Conservation (phyloP, 1,284 basidiomycete species). For the Sporisorium graminicola region DNA sequence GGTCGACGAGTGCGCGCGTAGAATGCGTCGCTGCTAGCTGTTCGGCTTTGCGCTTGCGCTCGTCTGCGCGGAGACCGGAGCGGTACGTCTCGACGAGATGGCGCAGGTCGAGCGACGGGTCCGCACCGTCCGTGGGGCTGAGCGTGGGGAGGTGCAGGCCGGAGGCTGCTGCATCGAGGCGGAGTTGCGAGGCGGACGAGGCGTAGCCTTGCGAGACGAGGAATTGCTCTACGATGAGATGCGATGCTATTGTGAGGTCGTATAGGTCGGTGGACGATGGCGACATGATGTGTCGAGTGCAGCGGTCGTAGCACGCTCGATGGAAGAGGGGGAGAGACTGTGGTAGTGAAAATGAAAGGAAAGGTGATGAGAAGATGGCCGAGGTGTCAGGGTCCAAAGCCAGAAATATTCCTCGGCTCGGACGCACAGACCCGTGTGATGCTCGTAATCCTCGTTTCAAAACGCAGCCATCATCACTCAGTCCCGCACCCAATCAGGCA, state of each 20-base stretch:
- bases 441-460: not conserved
- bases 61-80: conserved; percentile 34
- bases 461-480: no score
- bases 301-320: no score
- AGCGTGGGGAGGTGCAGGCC: conserved; percentile 16
- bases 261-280: conserved; percentile 20
- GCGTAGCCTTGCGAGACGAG: conserved; percentile 41
- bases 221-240: conserved; percentile 51
- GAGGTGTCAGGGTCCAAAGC: conserved; percentile 27
- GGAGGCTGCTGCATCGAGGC: conserved; percentile 25
- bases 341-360: not conserved
- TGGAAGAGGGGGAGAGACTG: not conserved
- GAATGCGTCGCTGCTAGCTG: conserved; percentile 27
- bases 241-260: conserved; percentile 34
- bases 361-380: not conserved
- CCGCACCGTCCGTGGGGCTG: not conserved
- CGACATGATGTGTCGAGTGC: conserved; percentile 13
- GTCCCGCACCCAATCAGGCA: not conserved
- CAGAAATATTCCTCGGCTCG: no score
- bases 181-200: conserved; percentile 31
- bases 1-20: conserved; percentile 21
- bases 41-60: conserved; percentile 12
- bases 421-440: not conserved
- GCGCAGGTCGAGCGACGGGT: conserved; percentile 30
- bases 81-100: conserved; percentile 48